Percentiles rank a stretch among this genome's conserved stretches.
phyloP scores from a whole-genome alignment of 2,329 filamentous ascomycete species.

The Coleophoma cylindrospora region DNA sequence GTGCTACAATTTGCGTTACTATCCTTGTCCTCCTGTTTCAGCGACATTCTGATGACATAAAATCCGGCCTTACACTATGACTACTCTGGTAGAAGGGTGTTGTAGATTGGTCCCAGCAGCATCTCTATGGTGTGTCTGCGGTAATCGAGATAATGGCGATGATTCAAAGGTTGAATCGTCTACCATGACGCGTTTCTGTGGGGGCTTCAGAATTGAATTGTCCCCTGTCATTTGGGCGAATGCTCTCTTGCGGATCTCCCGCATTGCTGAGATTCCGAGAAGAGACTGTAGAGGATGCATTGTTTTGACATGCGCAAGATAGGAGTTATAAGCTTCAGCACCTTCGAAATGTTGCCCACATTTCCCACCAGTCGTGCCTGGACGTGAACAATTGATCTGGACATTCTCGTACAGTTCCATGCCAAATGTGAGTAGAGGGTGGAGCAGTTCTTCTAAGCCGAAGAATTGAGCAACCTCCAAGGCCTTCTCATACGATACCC shows the following conservation, averaged over 20 bases:
- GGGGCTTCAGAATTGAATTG: not conserved
- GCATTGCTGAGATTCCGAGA: too few species aligned
- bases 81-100: not conserved
- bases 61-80: slow-evolving; percentile 1
- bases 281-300: too few species aligned
- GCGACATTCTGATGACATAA: slow-evolving; percentile 4
- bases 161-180: slow-evolving; percentile 10
- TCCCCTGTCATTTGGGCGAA: not conserved
- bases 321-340: too few species aligned
- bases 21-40: not conserved
- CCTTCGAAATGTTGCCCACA: too few species aligned
- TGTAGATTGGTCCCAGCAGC: not conserved
- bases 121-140: not conserved
- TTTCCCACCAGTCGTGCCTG: not conserved
- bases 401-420: not conserved
- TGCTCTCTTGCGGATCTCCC: not conserved
- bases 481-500: not conserved
- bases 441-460: not conserved
- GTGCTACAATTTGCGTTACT: not conserved
- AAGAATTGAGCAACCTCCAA: not conserved
- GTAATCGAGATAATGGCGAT: not conserved
- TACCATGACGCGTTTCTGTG: slow-evolving; percentile 2
- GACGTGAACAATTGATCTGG: not conserved
- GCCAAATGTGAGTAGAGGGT: not conserved
- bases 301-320: too few species aligned